phyloP scores from a whole-genome alignment of 768 basidiomycete genomes.

The Mycena kentingensis region DNA sequence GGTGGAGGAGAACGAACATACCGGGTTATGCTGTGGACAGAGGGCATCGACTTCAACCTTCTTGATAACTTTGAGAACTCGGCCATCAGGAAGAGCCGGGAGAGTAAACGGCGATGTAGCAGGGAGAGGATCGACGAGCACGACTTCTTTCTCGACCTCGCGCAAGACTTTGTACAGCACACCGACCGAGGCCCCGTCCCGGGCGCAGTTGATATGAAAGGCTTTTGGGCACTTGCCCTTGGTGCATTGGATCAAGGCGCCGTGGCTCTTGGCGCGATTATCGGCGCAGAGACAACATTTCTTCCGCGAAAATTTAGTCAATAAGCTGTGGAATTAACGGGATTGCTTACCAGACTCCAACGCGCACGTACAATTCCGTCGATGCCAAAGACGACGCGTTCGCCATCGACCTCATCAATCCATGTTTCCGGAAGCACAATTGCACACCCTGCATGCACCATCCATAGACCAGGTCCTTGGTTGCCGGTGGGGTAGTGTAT shows the following conservation, averaged over 20 bases:
- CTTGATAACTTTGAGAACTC: constrained; percentile 66
- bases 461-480: constrained; percentile 55
- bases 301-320: constrained; percentile 39
- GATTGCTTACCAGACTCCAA: constrained; percentile 80
- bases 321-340: background rate
- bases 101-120: constrained; percentile 7
- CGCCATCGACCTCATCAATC: constrained; percentile 68
- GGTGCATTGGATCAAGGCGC: constrained; percentile 88
- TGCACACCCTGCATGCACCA: constrained; percentile 82
- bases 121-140: constrained; percentile 51
- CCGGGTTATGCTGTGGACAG: constrained; percentile 90
- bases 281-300: constrained; percentile 91
- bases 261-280: constrained; percentile 63
- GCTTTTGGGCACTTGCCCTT: constrained; percentile 93
- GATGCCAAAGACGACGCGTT: constrained; percentile 72
- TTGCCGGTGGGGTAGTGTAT: constrained; percentile 3
- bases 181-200: constrained; percentile 50
- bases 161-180: constrained; percentile 63
- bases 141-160: constrained; percentile 81
- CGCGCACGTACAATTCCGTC: constrained; percentile 87
- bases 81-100: constrained; percentile 18
- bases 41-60: constrained; percentile 76
- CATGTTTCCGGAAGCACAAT: constrained; percentile 88
- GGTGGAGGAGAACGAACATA: constrained; percentile 42
- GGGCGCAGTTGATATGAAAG: constrained; percentile 91